Base-by-base conservation (phyloP, 805 yeast species). In the Yarrowia sp. region DNA sequence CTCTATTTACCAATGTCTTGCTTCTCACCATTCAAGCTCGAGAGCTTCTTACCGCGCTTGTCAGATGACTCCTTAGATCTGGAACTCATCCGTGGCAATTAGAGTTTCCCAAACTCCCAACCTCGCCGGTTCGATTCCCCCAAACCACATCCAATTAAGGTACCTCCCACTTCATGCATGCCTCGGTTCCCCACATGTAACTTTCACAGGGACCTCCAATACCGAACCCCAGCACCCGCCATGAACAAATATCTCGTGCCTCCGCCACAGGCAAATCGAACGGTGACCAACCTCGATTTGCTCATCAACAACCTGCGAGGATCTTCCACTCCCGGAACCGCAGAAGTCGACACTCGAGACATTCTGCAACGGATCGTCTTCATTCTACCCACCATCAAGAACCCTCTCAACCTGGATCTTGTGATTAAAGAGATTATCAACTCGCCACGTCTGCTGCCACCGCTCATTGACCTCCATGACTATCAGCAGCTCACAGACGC, bases 341-440 rank as follows among this genome's bases (percentile, higher is more conserved):
- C 48, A 15, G 65, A 49, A 5, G 69, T 61, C 15, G 67, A 63
- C 2, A 40, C 48, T 3, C 36, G 48, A 8, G 67, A 63, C 15
- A 63, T 63, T 15, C 56, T 63, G 4, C 56, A 48, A 4, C 67
- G 67, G n/a, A 48, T 63, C 56, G 67, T 63, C 26, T 63, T 48
- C 53, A 63, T 63, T 26, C 56, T 49, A 12, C 67, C 77, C 10
- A 71, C 73, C 14, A 36, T 75, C 45, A 72, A 71, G 63, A 75
- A 75, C 46, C 72, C 72, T 45, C 69, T 63, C 42, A 75, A 75
- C 66, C 61, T 75, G 14, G 63, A 71, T 19, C 67, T 75, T 40
- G 46, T 74, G 16, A 46, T 72, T 14, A 53, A 52, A 10, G 74
- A 71, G 42, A 42, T 74, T n/a, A 58, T 74, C 9, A 40, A 42